A percentile compares a stretch with the other conserved stretches of the same genome.
phyloP scores from a whole-genome alignment of 768 basidiomycete genomes.

The Suillus luteus region DNA sequence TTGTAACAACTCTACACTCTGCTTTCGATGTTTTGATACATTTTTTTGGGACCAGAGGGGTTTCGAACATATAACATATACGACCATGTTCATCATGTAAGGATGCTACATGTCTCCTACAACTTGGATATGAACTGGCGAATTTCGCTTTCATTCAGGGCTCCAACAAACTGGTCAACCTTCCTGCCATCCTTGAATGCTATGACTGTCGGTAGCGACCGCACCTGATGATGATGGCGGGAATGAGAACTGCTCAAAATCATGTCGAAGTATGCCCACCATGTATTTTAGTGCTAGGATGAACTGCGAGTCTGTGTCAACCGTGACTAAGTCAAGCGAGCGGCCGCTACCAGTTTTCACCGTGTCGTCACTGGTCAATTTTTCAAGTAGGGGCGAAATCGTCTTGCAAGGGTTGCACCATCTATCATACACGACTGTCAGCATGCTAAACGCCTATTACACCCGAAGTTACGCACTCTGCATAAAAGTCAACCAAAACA shows the following conservation, averaged over 20 bases:
- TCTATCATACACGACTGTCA: constrained; percentile 36
- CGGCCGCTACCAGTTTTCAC: constrained; percentile 53
- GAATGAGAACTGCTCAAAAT: not conserved
- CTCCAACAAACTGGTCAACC: constrained; percentile 65
- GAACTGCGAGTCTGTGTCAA: constrained; percentile 60
- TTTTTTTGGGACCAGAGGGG: constrained; percentile 1
- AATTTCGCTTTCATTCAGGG: constrained; percentile 47
- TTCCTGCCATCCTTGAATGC: constrained; percentile 69
- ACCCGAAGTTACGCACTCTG: constrained; percentile 55
- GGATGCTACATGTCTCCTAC: constrained; percentile 16
- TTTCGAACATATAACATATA: constrained; percentile 1
- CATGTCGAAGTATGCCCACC: constrained; percentile 35
- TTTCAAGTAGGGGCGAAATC: constrained; percentile 70
- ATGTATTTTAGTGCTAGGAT: constrained; percentile 53
- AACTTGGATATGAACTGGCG: constrained; percentile 47
- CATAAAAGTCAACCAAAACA: constrained; percentile 79
- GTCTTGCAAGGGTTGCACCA: constrained; percentile 81
- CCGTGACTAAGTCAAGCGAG: constrained; percentile 69
- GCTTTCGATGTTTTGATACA: constrained; percentile 8
- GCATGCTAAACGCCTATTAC: constrained; percentile 9
- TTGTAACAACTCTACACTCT: not conserved
- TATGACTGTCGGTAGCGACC: constrained; percentile 78
- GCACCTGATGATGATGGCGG: constrained; percentile 45
- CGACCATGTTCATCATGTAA: not conserved
- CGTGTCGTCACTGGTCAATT: constrained; percentile 48